Evolutionary conservation across 345 rosid species (phyloP).

Genomic region (Salix dunnii): DNA sequence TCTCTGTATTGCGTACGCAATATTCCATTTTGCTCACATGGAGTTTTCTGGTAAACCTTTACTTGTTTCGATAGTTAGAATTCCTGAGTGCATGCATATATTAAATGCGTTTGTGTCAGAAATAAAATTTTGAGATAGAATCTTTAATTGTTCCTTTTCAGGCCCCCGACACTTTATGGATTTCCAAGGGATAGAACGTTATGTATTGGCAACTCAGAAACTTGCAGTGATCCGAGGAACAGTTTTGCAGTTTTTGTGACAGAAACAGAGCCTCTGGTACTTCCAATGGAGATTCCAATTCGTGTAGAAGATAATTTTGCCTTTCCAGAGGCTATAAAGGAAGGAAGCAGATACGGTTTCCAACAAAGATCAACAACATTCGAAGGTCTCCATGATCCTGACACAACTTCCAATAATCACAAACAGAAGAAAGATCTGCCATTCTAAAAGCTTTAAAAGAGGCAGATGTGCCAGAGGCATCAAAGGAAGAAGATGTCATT

Average conservation of each 20-base stretch:
- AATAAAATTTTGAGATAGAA: neutral
- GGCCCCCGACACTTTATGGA: too few relatives aligned
- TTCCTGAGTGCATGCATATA: neutral
- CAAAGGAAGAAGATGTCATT: slow-evolving; percentile 46
- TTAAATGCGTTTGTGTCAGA: neutral
- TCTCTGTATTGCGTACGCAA: too few relatives aligned
- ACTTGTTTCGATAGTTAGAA: neutral
- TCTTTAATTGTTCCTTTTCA: slow-evolving; percentile 32
- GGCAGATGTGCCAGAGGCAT: slow-evolving; percentile 18
- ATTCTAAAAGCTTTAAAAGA: neutral
- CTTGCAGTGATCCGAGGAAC: slow-evolving; percentile 53
- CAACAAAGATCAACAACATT: slow-evolving; percentile 4
- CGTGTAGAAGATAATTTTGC: slow-evolving; percentile 29
- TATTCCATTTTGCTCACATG: too few relatives aligned
- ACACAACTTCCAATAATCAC: slow-evolving; percentile 17
- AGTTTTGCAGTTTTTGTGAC: slow-evolving; percentile 43
- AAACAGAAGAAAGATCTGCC: slow-evolving; percentile 12
- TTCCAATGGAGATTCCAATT: slow-evolving; percentile 33
- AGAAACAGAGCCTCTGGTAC: slow-evolving; percentile 41
- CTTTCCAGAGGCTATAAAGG: slow-evolving; percentile 39
- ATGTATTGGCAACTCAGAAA: slow-evolving; percentile 53
- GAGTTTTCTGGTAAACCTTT: too few relatives aligned
- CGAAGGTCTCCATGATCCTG: slow-evolving; percentile 23
- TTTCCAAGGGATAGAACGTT: slow-evolving; percentile 65
- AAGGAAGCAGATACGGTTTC: slow-evolving; percentile 15